phyloP scores from a whole-genome alignment of 1,284 basidiomycete genomes.

The Uromyces viciae-fabae region DNA sequence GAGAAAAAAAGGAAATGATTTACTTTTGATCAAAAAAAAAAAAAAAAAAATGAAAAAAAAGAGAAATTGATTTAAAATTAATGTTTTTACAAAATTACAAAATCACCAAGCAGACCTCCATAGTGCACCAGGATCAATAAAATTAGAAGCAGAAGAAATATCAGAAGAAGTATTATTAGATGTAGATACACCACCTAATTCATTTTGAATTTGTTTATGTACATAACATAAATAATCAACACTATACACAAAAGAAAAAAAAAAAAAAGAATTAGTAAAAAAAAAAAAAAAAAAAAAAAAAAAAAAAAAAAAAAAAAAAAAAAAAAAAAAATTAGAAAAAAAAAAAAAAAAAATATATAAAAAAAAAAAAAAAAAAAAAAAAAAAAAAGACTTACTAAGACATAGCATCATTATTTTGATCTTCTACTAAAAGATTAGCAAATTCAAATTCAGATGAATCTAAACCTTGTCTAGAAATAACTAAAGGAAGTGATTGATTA shows the following conservation, averaged over 20 bases:
- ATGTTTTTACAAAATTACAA: background rate
- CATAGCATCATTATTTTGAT: constrained; percentile 91
- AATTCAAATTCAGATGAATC: constrained; percentile 94
- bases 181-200: constrained; percentile 47
- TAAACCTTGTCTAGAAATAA: constrained; percentile 83
- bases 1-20: background rate
- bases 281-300: background rate
- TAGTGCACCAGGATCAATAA: constrained; percentile 27
- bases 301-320: too few species aligned
- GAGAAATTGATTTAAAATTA: background rate
- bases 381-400: constrained; percentile 68
- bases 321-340: too few species aligned
- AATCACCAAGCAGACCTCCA: constrained; percentile 36
- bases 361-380: background rate
- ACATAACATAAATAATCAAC: constrained; percentile 48
- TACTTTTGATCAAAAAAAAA: background rate
- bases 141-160: background rate
- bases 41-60: background rate
- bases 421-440: constrained; percentile 93
- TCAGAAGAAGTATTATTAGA: background rate
- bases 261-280: background rate
- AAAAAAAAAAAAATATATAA: background rate
- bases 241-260: background rate
- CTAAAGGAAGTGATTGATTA: constrained; percentile 65
- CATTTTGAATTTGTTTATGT: constrained; percentile 49